Base-by-base conservation (phyloP, 306 rosid genomes). In the Rosa rugosa region DNA sequence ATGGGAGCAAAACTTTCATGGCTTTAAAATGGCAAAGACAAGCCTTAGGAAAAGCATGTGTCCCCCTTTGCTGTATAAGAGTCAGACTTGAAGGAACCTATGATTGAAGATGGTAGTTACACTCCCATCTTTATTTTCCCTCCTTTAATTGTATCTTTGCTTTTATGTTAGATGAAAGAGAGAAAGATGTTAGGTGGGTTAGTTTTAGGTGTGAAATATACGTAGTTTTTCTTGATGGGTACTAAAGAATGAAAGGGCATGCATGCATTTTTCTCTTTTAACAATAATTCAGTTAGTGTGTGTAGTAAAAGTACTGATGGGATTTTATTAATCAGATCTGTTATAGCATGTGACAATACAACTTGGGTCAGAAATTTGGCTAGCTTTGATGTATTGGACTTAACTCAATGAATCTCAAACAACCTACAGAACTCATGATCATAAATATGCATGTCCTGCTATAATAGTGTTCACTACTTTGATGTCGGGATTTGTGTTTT, bases 51-150 rank as follows among this genome's bases (percentile, higher is more conserved):
- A 89, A 91, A 87, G 85, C 88, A 88, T 88, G 85, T 85, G 86
- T 78, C 91, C 71, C 87, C 70, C 85, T 82, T 80, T 83, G 44
- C 81, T 80, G 84, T 84, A 65, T 41, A 50, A 38, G 71, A 67
- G 71, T 50, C 53, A 47, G 69, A 78, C 86, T 40, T 11, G 80
- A 85, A 71, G 84, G 83, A 85, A 86, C 87, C 83, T 69, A 84
- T 76, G 60, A 76, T 76, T 76, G 89, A 86, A 83, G 87, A 91
- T 84, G 88, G 94, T 88, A 85, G 91, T 84, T 89, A 72, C 83
- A 79, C 83, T 80, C 83, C 84, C 89, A 83, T 84, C 86, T 83
- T 86, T 83, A 86, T 84, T 86, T 91, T 78, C 84, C 80, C 83
- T 59, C 69, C 87, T 72, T 87, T 0, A 20, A 41, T 73, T 86